Evolutionary conservation across 2,329 filamentous ascomycete genomes (phyloP).

Genomic region (Periconia digitata): DNA sequence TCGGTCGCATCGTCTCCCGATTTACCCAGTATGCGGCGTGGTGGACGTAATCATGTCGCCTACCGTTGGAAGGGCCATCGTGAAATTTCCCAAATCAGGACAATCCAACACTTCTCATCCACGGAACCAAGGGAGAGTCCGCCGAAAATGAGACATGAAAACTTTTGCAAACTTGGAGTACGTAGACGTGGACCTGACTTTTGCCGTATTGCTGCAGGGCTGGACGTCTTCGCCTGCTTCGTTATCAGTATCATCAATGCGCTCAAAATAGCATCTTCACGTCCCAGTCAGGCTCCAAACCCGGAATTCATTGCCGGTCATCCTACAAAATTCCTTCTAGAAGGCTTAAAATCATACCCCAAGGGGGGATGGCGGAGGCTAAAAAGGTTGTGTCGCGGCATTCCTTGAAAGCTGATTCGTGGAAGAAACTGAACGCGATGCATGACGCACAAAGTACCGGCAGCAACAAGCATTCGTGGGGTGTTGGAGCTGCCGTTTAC

Average conservation of each 20-base stretch:
- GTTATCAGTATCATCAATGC: neutral
- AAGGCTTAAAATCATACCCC: neutral
- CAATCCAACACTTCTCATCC: no score
- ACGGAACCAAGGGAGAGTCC: no score
- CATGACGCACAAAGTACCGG: neutral
- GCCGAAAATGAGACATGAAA: no score
- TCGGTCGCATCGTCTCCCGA: no score
- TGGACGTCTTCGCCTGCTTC: neutral
- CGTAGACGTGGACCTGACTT: no score
- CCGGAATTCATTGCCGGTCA: neutral
- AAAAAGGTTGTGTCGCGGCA: neutral
- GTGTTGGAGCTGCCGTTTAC: neutral
- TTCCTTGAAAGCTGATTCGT: conserved; percentile 1
- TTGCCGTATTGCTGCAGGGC: no score
- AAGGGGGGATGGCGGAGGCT: neutral
- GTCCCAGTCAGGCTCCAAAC: neutral
- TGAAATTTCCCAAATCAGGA: no score
- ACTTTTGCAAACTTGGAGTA: no score
- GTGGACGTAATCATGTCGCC: no score
- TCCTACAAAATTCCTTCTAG: neutral
- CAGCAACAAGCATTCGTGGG: neutral
- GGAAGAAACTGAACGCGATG: neutral
- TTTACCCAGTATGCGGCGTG: no score
- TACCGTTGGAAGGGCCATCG: no score
- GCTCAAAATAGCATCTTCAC: neutral